phyloP scores from a whole-genome alignment of 2,329 filamentous ascomycete species.

The Pseudogymnoascus sp. region DNA sequence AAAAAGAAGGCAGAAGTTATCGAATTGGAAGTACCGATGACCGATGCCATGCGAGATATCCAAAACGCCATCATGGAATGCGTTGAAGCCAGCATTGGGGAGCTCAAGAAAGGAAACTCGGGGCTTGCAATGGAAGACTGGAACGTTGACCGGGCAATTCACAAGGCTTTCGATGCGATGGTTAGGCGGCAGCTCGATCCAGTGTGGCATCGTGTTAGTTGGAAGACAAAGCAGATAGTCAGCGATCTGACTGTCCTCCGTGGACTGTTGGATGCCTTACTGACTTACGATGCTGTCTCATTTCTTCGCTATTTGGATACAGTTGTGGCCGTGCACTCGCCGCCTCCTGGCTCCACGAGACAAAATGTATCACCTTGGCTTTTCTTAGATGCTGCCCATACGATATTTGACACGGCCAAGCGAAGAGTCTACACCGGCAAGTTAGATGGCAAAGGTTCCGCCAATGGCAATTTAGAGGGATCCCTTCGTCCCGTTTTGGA shows the following conservation, averaged over 20 bases:
- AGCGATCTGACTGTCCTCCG: constrained; percentile 78
- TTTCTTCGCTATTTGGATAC: constrained; percentile 93
- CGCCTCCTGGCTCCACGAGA: constrained; percentile 75
- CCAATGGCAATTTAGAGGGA: constrained; percentile 29
- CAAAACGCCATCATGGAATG: constrained; percentile 94
- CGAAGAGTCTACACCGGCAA: constrained; percentile 75
- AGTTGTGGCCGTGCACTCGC: constrained; percentile 82
- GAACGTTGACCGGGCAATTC: constrained; percentile 87
- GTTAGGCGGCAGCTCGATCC: constrained; percentile 86
- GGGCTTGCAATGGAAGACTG: constrained; percentile 94
- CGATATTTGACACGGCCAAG: constrained; percentile 86
- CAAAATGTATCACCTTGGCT: constrained; percentile 93
- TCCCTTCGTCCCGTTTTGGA: constrained; percentile 72
- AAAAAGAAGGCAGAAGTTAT: constrained; percentile 93
- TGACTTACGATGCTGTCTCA: constrained; percentile 82
- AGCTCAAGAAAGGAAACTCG: constrained; percentile 83
- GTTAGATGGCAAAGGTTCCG: constrained; percentile 50
- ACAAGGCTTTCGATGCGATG: constrained; percentile 85
- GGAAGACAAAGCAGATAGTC: constrained; percentile 91
- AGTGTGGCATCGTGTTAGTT: constrained; percentile 94
- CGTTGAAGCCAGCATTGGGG: constrained; percentile 87
- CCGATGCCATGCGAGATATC: constrained; percentile 83
- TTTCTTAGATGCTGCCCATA: constrained; percentile 89
- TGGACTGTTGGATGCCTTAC: constrained; percentile 69
- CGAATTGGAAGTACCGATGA: constrained; percentile 94